Evolutionary conservation across 2,329 filamentous ascomycete genomes (phyloP), one percentile per base, ranked within the genome.

Genomic region (Xylaria digitata): DNA sequence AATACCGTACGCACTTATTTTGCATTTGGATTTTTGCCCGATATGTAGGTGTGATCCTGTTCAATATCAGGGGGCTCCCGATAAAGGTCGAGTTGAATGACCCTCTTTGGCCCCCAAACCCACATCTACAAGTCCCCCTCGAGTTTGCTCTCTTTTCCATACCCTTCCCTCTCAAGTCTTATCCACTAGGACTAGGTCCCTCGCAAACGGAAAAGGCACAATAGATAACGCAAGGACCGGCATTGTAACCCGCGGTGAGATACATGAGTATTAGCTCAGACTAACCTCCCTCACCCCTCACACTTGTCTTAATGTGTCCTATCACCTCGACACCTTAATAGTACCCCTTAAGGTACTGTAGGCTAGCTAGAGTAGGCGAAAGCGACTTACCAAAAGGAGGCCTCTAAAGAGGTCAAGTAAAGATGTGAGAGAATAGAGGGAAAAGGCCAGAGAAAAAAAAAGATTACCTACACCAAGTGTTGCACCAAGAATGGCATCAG

Each of bases 31-130:
- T 55, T 26, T 37, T 43, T 30, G 34, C 19, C 19, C 17, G 45
- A 57, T 30, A 37, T n/a, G 60, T 46, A 61, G 19, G 42, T 23
- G 52, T 46, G 48, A 43, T 65, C 52, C 53, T 52, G 48, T 45
- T 61, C 57, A 45, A 37, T 37, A n/a, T 21, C 17, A 32, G 63
- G 32, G 48, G 37, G 50, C 56, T 42, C 46, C 60, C 42, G 61
- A 57, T n/a, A 34, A 48, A 48, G 50, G 30, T 19, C 43, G 42
- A 54, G 43, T 63, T 37, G 55, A 43, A 61, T 13, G 40, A 21
- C 40, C 50, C 45, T 13, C 1, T 59, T 66, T 56, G 62, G 66
- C 66, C 66, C 66, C 66, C 66, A 68, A 68, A 56, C 55, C 43
- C 54, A 60, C 42, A 43, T 19, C n/a, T 40, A 13, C 55, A 17